Percentiles rank a stretch among this genome's conserved stretches.
Conservation (phyloP, 2,329 filamentous ascomycete species). For the Verticillium isaacii region DNA sequence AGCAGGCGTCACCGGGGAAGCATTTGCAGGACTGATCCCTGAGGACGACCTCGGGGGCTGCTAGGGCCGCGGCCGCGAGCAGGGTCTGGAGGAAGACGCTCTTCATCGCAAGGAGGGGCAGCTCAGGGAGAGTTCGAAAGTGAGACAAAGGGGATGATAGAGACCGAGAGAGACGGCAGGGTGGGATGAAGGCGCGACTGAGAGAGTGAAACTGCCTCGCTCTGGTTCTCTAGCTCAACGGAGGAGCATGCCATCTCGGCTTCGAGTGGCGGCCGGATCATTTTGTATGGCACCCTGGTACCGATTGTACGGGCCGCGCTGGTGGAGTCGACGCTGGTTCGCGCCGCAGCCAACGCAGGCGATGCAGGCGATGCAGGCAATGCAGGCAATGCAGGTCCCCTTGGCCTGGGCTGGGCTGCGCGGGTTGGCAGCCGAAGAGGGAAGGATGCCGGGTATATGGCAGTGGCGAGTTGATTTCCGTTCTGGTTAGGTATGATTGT, state of each 20-base stretch:
- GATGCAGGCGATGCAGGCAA: neutral
- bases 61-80: neutral
- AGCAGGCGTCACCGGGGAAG: constrained; percentile 21
- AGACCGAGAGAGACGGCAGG: neutral
- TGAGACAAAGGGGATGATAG: neutral
- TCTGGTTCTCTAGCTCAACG: neutral
- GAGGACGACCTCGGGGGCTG: neutral
- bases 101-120: neutral
- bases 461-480: neutral
- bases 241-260: neutral
- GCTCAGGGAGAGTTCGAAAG: neutral
- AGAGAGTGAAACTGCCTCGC: neutral
- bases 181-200: neutral
- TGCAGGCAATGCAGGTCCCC: neutral
- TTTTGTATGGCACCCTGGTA: neutral
- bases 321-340: neutral
- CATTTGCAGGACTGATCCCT: constrained; percentile 17
- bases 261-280: neutral
- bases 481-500: neutral
- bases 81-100: neutral
- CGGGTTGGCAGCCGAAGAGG: neutral
- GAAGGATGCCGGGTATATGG: neutral
- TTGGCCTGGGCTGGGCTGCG: neutral
- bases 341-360: neutral
- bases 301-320: neutral